Percentiles rank a stretch among this genome's conserved stretches.
Evolutionary conservation across 106 monocot genomes (phyloP).

Genomic region (Gastrodia elata): DNA sequence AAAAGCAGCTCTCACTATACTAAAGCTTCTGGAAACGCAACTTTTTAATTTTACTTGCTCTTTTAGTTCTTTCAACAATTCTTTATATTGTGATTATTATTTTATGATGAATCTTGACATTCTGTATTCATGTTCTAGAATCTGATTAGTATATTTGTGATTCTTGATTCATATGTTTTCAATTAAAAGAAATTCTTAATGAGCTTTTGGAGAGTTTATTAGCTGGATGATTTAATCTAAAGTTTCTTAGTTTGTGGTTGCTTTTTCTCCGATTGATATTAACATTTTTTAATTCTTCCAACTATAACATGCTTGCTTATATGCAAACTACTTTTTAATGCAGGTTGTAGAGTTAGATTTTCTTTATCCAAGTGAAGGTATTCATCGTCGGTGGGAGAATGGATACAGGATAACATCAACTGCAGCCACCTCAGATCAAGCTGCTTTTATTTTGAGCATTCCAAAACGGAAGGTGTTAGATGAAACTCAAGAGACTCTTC

Average conservation of each 20-base stretch:
- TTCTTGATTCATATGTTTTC: neutral
- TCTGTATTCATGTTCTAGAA: neutral
- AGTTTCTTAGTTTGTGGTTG: neutral
- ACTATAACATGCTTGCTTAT: neutral
- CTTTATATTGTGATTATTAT: neutral
- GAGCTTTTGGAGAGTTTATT: neutral
- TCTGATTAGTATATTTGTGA: neutral
- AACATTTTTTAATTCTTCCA: neutral
- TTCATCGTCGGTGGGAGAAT: conserved; percentile 86
- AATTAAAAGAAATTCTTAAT: neutral
- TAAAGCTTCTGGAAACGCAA: neutral
- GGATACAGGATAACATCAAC: conserved; percentile 90
- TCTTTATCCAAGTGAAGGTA: conserved; percentile 96
- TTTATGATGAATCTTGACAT: neutral
- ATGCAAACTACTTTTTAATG: conserved; percentile 5
- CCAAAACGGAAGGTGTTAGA: conserved; percentile 70
- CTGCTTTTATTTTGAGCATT: conserved; percentile 86
- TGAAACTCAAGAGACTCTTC: conserved; percentile 94
- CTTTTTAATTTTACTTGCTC: neutral
- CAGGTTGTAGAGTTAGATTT: conserved; percentile 97
- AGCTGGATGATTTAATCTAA: neutral
- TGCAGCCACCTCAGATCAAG: conserved; percentile 94
- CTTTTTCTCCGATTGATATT: neutral
- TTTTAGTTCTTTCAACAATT: neutral
- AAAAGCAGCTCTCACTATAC: neutral